Percentiles rank a stretch among this genome's conserved stretches.
These are phyloP conservation scores for Russula vinacea DNA, from an alignment of 768 basidiomycete genomes.

Conservation along the genomic window DNA sequence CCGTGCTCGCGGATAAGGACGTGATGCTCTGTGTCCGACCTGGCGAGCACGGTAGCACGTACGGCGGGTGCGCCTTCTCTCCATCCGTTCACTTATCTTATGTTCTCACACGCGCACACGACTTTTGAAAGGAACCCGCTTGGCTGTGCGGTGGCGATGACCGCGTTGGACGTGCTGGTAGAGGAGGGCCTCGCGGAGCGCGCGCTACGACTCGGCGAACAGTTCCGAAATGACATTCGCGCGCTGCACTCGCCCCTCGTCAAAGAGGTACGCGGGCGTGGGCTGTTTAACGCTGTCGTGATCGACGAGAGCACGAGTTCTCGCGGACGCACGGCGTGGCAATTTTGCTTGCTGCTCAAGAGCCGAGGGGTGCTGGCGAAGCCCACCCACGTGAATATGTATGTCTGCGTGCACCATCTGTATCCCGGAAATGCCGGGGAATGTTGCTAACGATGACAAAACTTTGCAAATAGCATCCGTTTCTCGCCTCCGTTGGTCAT, in stretches of 20 bases:
- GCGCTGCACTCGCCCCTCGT: conserved; percentile 69
- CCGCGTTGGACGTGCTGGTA: conserved; percentile 85
- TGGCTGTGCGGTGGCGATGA: conserved; percentile 93
- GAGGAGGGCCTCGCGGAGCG: conserved; percentile 84
- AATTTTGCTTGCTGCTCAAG: conserved; percentile 90
- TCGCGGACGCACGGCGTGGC: conserved; percentile 88
- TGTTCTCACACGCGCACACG: conserved; percentile 7
- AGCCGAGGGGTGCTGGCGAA: conserved; percentile 89
- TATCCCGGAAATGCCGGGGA: not conserved
- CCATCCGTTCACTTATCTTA: conserved; percentile 8
- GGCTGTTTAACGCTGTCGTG: conserved; percentile 89
- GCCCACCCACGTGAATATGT: conserved; percentile 95
- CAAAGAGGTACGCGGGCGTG: conserved; percentile 76
- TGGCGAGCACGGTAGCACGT: conserved; percentile 95
- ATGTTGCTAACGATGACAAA: not conserved
- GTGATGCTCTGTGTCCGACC: conserved; percentile 93
- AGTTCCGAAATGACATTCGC: conserved; percentile 66
- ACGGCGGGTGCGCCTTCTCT: conserved; percentile 71
- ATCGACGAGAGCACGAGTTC: conserved; percentile 79
- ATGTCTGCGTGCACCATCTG: conserved; percentile 35
- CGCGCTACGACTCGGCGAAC: conserved; percentile 69
- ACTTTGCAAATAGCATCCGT: conserved; percentile 61
- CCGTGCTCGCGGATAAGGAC: conserved; percentile 86
- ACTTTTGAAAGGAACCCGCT: conserved; percentile 70
- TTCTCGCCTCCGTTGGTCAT: conserved; percentile 97